Evolutionary conservation across 2,329 filamentous ascomycete species (phyloP), one percentile per base, ranked within the genome.

Genomic region (Monosporascus sp.): DNA sequence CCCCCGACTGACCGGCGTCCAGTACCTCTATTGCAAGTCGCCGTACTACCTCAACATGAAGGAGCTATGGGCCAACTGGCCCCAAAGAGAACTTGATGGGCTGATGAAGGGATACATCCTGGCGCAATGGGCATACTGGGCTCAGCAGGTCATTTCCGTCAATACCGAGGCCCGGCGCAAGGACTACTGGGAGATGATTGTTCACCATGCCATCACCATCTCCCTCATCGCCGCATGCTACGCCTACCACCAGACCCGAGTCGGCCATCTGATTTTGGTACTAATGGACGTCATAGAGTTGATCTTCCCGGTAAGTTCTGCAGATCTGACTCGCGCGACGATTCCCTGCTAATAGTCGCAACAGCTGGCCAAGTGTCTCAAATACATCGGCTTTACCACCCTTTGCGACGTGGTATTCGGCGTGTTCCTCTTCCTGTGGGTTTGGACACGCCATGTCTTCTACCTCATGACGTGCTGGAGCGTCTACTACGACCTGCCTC

Each of bases 221-320:
- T 74, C 78, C 3, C 82, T 97, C 46, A 84, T 97, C 55, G 83
- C 84, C 54, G 80, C 85, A 31, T 91, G 88, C 56, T 97, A 97
- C 69, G 81, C 84, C 57, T 96, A 94, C 68, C 85, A 92, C 65
- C 85, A 90, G 66, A 93, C 86, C 51, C 87, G 88, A 42, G 89
- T 96, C 27, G 91, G 89, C 48, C 94, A 91, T 65, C 79, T 95
- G 41, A 90, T 97, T 51, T 75, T 97, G 50, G 86, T 90, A 50
- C 79, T 95, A 58, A 97, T 97, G 90, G 93, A 97, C 65, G 79
- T 94, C 49, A 89, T 94, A 50, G 93, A 97, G 66, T 79, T 96
- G 47, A 78, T 96, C 51, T 80, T 97, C 50, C 88, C 92, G 44
- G 89, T 96, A 77, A 67, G 86, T 65, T 4, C 38, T 48, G 42